These are phyloP conservation scores for Cydonia oblonga DNA, from an alignment of 331 rosid species.

Conservation along the genomic window DNA sequence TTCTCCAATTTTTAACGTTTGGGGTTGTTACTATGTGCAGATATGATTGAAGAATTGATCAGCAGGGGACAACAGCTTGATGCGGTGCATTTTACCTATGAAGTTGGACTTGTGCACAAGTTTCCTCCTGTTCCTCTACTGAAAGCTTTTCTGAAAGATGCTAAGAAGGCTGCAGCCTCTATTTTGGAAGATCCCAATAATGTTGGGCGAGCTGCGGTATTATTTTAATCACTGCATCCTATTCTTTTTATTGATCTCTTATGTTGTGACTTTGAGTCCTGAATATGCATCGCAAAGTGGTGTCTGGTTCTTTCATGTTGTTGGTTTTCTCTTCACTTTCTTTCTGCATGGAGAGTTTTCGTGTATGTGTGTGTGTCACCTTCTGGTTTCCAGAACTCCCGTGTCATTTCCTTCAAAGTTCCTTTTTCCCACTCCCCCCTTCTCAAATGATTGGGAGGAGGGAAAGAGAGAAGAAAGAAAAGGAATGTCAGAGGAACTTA, in stretches of 20 bases:
- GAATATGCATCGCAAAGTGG: not conserved
- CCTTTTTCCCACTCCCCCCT: not conserved
- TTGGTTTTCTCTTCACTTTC: not conserved
- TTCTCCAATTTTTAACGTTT: conserved; percentile 6
- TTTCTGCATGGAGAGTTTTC: not conserved
- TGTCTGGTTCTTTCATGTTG: not conserved
- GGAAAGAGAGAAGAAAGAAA: not conserved
- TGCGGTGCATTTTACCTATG: conserved; percentile 92
- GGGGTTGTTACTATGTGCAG: conserved; percentile 30
- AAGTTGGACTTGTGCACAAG: conserved; percentile 73
- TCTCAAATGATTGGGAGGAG: not conserved
- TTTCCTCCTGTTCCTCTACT: conserved; percentile 86
- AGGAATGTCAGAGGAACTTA: not conserved
- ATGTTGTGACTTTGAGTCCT: not conserved
- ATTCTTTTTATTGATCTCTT: not conserved
- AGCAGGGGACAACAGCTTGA: conserved; percentile 97
- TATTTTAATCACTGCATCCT: not conserved
- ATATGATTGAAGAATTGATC: conserved; percentile 87
- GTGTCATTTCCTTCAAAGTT: not conserved
- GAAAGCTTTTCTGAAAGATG: conserved; percentile 78
- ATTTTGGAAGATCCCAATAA: conserved; percentile 81
- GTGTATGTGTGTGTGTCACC: not conserved
- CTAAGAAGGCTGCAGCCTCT: conserved; percentile 87
- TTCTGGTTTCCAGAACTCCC: not conserved
- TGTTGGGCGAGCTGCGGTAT: conserved; percentile 87